Conservation (phyloP, 1,284 basidiomycete genomes). For the Phellopilus nigrolimitatus region DNA sequence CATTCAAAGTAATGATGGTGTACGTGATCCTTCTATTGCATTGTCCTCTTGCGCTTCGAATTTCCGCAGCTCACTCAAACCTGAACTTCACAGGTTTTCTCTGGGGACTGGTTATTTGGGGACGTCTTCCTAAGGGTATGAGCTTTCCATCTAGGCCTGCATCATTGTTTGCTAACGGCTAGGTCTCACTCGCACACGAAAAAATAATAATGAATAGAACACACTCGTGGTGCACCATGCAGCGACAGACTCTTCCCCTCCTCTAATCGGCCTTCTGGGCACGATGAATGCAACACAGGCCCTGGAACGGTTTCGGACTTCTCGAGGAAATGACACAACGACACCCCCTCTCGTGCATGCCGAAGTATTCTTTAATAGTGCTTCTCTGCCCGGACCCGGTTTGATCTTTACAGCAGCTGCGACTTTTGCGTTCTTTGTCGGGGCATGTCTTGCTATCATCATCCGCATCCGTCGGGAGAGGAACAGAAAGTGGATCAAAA, state of each 20-base stretch:
- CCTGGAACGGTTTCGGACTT: slow-evolving; percentile 36
- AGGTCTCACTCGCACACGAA: not conserved
- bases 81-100: slow-evolving; percentile 38
- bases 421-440: slow-evolving; percentile 11
- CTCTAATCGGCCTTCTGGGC: slow-evolving; percentile 44
- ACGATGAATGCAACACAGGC: slow-evolving; percentile 40
- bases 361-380: slow-evolving; percentile 13
- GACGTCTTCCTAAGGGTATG: slow-evolving; percentile 52
- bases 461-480: slow-evolving; percentile 18
- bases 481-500: slow-evolving; percentile 1
- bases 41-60: slow-evolving; percentile 6
- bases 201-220: slow-evolving; percentile 35
- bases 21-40: slow-evolving; percentile 24
- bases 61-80: slow-evolving; percentile 5
- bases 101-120: slow-evolving; percentile 61
- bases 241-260: slow-evolving; percentile 37
- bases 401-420: slow-evolving; percentile 7
- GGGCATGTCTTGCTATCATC: slow-evolving; percentile 9
- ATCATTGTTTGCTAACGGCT: not conserved
- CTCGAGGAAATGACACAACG: slow-evolving; percentile 41
- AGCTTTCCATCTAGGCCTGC: slow-evolving; percentile 10
- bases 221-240: slow-evolving; percentile 48
- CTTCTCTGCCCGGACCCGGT: not conserved
- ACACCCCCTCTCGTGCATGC: slow-evolving; percentile 23
- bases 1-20: slow-evolving; percentile 50